Evolutionary conservation across 75 land plant species (phyloP).

Genomic region (Selaginella moellendorffii): DNA sequence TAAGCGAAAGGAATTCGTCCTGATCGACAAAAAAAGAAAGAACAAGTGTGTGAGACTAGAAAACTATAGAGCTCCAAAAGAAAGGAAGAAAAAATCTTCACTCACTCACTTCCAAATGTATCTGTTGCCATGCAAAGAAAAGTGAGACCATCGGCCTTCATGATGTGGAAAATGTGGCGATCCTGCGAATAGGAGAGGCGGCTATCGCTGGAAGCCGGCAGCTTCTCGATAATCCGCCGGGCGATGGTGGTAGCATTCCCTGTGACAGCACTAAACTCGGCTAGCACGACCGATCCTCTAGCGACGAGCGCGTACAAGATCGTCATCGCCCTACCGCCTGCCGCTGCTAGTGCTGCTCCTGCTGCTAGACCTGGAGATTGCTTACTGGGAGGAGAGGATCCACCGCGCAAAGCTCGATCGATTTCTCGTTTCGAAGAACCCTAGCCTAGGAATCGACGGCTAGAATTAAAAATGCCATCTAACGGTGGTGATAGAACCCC

Average conservation of each 20-base stretch:
- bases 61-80: background rate
- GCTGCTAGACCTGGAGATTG: no score
- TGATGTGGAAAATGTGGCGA: slow-evolving; percentile 60
- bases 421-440: no score
- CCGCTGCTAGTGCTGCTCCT: no score
- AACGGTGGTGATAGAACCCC: no score
- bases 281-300: slow-evolving; percentile 1
- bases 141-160: slow-evolving; percentile 49
- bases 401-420: no score
- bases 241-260: background rate
- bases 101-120: slow-evolving; percentile 62
- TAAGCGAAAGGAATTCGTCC: slow-evolving; percentile 81
- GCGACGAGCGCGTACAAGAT: slow-evolving; percentile 2
- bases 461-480: no score
- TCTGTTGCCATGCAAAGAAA: slow-evolving; percentile 81
- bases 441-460: no score
- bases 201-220: slow-evolving; percentile 15
- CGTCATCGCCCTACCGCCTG: slow-evolving; percentile 5
- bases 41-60: background rate
- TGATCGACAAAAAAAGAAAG: slow-evolving; percentile 13
- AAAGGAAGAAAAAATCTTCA: no score
- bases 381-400: no score
- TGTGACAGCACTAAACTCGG: slow-evolving; percentile 4
- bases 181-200: slow-evolving; percentile 69
- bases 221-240: slow-evolving; percentile 2